phyloP scores from a whole-genome alignment of 73 alveolate species.

The Paramecium pentaurelia region DNA sequence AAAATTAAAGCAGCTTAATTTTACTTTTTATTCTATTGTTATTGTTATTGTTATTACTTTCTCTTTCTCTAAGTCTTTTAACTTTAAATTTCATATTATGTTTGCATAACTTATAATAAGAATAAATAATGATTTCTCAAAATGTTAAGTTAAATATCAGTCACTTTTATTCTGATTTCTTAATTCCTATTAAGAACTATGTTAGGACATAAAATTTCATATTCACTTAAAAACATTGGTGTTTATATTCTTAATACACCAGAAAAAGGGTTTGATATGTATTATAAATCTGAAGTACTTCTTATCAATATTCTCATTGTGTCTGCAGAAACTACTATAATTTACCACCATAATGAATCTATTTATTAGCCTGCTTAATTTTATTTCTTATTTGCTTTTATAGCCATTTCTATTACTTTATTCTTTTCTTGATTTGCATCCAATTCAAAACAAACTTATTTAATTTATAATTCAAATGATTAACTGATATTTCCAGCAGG shows the following conservation, averaged over 20 bases:
- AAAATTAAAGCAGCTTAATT: not conserved
- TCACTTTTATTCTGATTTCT: not conserved
- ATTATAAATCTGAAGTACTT: not conserved
- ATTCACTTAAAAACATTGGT: not conserved
- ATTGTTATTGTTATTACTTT: not conserved
- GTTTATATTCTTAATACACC: not conserved
- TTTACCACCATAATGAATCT: constrained; percentile 25
- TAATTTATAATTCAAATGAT: not conserved
- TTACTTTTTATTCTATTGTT: not conserved
- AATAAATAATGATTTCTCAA: not conserved
- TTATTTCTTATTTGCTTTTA: not conserved
- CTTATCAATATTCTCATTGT: not conserved
- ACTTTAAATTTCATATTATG: not conserved
- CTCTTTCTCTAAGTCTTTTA: not conserved
- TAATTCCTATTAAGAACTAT: not conserved
- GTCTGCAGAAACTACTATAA: not conserved
- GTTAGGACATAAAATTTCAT: not conserved
- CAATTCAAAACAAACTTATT: not conserved
- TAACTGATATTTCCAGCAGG: not conserved
- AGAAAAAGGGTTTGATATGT: constrained; percentile 1
- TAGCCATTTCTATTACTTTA: not conserved
- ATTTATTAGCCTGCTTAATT: not conserved
- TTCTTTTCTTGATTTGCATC: not conserved
- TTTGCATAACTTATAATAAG: not conserved
- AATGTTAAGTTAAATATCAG: not conserved